A percentile compares a stretch with the other conserved stretches of the same genome.
phyloP scores from a whole-genome alignment of 2,329 filamentous ascomycete species.

The Pyricularia sp. region DNA sequence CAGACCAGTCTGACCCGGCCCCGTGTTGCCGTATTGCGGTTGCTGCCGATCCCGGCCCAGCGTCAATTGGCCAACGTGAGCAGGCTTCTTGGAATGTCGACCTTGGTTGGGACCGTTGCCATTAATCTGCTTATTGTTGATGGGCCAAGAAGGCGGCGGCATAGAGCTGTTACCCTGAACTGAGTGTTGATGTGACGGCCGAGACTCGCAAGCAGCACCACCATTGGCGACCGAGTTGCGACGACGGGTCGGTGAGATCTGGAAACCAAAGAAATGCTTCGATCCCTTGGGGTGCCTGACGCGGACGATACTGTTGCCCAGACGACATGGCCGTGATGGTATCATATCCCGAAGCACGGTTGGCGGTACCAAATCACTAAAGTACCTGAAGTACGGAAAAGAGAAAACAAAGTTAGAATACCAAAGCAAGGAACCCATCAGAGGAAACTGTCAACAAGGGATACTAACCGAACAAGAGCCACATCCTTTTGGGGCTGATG shows the following conservation, averaged over 20 bases:
- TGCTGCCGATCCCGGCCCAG: not conserved
- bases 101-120: not conserved
- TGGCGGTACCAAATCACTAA: not conserved
- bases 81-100: not conserved
- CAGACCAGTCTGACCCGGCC: not conserved
- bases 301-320: not conserved
- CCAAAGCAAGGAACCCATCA: not conserved
- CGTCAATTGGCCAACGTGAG: not conserved
- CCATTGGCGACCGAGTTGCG: not conserved
- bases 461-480: not conserved
- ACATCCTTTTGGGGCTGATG: not conserved
- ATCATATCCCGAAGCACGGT: not conserved
- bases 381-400: not conserved
- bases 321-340: not conserved
- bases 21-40: not conserved
- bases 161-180: not conserved
- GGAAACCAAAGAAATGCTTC: not conserved
- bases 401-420: no score
- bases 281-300: not conserved
- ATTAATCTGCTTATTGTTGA: not conserved
- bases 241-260: not conserved
- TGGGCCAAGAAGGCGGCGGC: not conserved
- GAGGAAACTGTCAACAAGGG: not conserved
- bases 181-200: no score
- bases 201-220: not conserved